Evolutionary conservation across 2,329 filamentous ascomycete genomes (phyloP).

Genomic region (Fusarium nematophilum): DNA sequence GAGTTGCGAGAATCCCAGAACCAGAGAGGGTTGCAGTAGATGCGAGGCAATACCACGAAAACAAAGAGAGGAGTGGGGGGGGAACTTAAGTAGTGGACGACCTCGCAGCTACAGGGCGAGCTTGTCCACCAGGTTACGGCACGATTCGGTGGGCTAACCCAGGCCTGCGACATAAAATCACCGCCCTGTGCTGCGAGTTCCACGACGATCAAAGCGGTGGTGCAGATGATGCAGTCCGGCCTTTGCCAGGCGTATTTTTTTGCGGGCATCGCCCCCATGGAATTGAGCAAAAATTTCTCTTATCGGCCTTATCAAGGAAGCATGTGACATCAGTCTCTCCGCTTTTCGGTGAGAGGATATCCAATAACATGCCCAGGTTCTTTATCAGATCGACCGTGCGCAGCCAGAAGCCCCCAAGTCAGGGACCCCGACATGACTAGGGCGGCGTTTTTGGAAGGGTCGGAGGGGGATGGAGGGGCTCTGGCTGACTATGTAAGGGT

Average conservation of each 20-base stretch:
- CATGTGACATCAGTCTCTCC: conserved; percentile 43
- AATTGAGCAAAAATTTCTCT: conserved; percentile 41
- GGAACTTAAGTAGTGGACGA: not conserved
- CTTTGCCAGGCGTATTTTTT: conserved; percentile 9
- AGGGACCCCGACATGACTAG: conserved; percentile 17
- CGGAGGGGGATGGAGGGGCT: conserved; percentile 15
- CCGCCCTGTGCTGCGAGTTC: conserved; percentile 36
- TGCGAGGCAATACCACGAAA: not conserved
- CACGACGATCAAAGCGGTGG: conserved; percentile 8
- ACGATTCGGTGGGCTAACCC: conserved; percentile 14
- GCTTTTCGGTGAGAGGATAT: not conserved
- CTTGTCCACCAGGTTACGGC: conserved; percentile 16
- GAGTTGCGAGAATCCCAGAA: not conserved
- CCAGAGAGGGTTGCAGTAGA: not conserved
- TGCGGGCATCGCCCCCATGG: conserved; percentile 11
- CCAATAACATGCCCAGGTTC: conserved; percentile 18
- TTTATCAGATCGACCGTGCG: conserved; percentile 45
- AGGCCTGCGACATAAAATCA: conserved; percentile 25
- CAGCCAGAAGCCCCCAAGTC: conserved; percentile 8
- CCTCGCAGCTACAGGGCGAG: conserved; percentile 39
- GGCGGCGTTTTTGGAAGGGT: conserved; percentile 9
- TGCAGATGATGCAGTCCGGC: conserved; percentile 11
- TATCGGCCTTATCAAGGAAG: conserved; percentile 29
- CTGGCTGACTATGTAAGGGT: not conserved
- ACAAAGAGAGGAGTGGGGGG: not conserved